Evolutionary conservation across 2,329 filamentous ascomycete genomes (phyloP), one percentile per base, ranked within the genome.

Genomic region (Pestalotiopsis fici): DNA sequence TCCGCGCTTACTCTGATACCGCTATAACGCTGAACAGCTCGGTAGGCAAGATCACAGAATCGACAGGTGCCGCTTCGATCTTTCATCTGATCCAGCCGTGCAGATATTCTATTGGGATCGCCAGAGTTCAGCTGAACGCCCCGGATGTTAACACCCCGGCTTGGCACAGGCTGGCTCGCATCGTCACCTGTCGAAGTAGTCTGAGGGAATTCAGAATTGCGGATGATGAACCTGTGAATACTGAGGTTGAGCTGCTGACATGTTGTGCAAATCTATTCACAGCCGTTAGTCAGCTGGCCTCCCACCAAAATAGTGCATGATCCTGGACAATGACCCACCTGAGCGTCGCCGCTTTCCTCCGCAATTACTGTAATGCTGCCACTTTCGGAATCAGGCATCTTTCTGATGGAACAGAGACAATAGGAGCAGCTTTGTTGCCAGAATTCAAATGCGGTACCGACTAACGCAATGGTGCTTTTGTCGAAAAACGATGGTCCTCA

Each of bases 401-500:
- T 31, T 9, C 25, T 50, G 39, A 88, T 9, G 35, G 13, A 13
- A 37, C 9, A 43, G 37, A 15, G 18, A 43, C 37, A 43, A 43
- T 13, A 43, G 9, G 37, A 43, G 18, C 11, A 43, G 37, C 37
- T 3, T 4, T 43, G 37, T 43, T 43, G 37, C 9, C 11, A 15
- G 9, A 43, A 43, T 43, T 2, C 9, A 43, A 15, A 15, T 43
- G 3, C 9, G 18, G 9, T 43, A 13, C 37, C 37, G 18, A 13
- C 9, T 13, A 15, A 13, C 9, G 18, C 37, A 15, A 2, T 43
- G 37, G 37, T 15, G 11, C 12, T 43, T 43, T 13, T 43, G 5
- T 43, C 18, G 12, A 15, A 43, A 43, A 43, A 9, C 37, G 18
- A 15, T 13, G 37, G 37, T 43, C 37, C 37, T 39, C 4, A n/a